A percentile compares a stretch with the other conserved stretches of the same genome.
Evolutionary conservation across 2,329 filamentous ascomycete species (phyloP).

Genomic region (Uncinocarpus reesii): DNA sequence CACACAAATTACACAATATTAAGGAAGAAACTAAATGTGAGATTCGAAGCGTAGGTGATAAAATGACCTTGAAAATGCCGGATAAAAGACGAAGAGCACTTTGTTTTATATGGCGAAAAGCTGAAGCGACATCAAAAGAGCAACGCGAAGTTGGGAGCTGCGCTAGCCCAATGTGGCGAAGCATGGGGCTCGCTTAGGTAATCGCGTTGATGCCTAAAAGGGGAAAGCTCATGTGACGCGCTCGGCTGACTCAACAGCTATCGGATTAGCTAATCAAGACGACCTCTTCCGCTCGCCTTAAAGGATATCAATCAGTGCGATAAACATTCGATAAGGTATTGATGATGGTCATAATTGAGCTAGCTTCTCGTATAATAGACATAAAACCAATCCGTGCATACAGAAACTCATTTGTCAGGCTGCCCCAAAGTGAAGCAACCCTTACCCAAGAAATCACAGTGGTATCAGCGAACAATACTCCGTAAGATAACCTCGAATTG

Average conservation of each 20-base stretch:
- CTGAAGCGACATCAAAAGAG: constrained; percentile 5
- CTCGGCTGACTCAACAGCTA: background rate
- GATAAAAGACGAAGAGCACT: background rate
- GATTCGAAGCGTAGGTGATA: too few species aligned
- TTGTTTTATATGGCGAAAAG: constrained; percentile 8
- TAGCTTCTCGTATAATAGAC: background rate
- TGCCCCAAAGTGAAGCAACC: background rate
- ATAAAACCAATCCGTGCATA: background rate
- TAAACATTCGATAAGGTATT: background rate
- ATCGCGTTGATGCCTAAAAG: background rate
- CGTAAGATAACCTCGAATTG: background rate
- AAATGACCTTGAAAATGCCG: too few species aligned
- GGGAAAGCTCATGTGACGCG: background rate
- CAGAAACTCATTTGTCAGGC: background rate
- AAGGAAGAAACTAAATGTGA: too few species aligned
- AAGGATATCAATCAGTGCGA: background rate
- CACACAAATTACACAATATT: too few species aligned
- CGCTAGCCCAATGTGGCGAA: constrained; percentile 9
- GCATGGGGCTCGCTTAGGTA: constrained; percentile 3
- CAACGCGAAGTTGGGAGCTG: background rate
- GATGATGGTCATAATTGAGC: background rate
- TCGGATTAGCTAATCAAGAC: background rate
- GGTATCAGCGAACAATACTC: background rate
- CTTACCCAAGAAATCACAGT: background rate
- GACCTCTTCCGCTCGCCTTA: background rate